Evolutionary conservation across 495 filamentous ascomycete genomes (phyloP), one percentile per base, ranked within the genome.

Genomic region (Trichoderma asperelloides): DNA sequence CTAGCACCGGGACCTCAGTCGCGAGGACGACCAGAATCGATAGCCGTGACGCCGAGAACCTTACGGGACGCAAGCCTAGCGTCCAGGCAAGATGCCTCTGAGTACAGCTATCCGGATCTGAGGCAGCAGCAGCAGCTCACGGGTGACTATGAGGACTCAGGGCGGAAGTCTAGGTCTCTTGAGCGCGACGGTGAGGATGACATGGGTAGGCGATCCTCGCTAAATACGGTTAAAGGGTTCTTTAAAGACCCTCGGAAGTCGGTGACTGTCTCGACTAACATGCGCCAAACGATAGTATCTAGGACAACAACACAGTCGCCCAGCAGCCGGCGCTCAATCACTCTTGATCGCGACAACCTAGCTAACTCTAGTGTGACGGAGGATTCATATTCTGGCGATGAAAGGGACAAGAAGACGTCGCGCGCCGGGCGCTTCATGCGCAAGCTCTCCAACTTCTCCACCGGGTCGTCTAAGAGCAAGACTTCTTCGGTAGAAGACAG

Each of bases 41-140:
- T 95, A 12, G 91, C 92, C 41, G 91, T 95, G 11, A 92, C 89
- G 0, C 89, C 92, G 33, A 86, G 88, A 25, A 93, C 94, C 49
- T 77, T 94, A 37, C 84, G 90, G 33, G 87, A 91, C 63, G 75
- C 81, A 43, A 74, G 63, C 65, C 5, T 37, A 37, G 33, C 33
- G 5, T 37, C 33, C 5, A 37, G 33, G 33, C 33, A 37, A 8
- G 33, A 37, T 37, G 33, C 33, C 33, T 37, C 33, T 37, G 33
- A 37, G 33, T 37, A 37, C 78, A 75, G 30, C 76, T 64, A 72
- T 84, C 55, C 25, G 49, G 49, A 1, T 55, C 5, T 27, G 79
- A 83, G 74, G 41, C 78, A 81, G 6, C 84, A 88, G 69, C 92
- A 89, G 40, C 88, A 85, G 0, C 75, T 93, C 66, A 80, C 87